Conservation (phyloP, 2,329 filamentous ascomycete genomes). For the Fusarium poae region DNA sequence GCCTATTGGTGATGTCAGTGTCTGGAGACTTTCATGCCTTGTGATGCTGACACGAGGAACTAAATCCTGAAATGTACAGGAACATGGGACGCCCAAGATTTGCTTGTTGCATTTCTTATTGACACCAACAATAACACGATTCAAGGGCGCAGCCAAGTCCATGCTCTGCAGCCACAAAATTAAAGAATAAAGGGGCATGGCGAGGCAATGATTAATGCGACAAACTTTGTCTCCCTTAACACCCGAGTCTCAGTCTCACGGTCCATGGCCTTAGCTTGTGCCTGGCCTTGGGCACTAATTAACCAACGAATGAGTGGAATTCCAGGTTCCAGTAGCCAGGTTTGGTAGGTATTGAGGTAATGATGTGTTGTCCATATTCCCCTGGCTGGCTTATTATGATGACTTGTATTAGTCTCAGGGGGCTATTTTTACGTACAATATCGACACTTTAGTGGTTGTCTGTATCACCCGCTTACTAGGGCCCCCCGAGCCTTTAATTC, state of each 20-base stretch:
- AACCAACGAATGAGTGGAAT: conserved; percentile 9
- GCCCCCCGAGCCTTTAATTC: conserved; percentile 35
- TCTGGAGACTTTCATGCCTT: conserved; percentile 40
- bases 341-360: conserved; percentile 5
- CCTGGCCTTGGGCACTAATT: conserved; percentile 5
- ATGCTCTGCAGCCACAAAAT: conserved; percentile 26
- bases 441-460: conserved; percentile 22
- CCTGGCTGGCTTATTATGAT: conserved; percentile 16
- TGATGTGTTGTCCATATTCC: conserved; percentile 4
- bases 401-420: conserved; percentile 32
- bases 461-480: conserved; percentile 25
- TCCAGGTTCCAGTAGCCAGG: conserved; percentile 24
- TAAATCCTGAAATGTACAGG: not conserved
- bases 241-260: conserved; percentile 17
- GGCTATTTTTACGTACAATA: conserved; percentile 38
- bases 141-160: conserved; percentile 15
- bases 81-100: conserved; percentile 8
- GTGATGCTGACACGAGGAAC: conserved; percentile 23
- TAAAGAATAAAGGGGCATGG: conserved; percentile 23
- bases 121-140: conserved; percentile 3
- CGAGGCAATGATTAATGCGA: conserved; percentile 15
- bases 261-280: conserved; percentile 11
- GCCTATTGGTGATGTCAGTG: conserved; percentile 47
- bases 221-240: conserved; percentile 17
- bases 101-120: conserved; percentile 9